A percentile compares a stretch with the other conserved stretches of the same genome.
These are phyloP conservation scores for Phytophthora boehmeriae DNA, from an alignment of 352 stramenopile genomes.

Conservation along the genomic window DNA sequence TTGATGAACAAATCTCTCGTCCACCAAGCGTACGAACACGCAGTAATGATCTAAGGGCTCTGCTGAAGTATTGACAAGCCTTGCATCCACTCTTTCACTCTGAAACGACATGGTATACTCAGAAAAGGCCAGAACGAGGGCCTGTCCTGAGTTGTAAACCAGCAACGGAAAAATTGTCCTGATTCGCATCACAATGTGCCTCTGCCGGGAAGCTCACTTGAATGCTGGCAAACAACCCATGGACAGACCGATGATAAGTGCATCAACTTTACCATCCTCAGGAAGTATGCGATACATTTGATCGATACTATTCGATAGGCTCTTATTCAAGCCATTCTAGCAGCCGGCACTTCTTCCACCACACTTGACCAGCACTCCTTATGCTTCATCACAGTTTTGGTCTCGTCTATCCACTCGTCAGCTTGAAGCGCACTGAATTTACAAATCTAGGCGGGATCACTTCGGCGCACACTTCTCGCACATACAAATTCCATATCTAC, in stretches of 20 bases:
- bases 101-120: too few species aligned
- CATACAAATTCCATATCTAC: neutral
- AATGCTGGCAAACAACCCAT: too few species aligned
- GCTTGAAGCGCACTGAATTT: neutral
- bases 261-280: neutral
- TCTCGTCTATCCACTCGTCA: neutral
- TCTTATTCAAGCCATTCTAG: neutral
- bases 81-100: too few species aligned
- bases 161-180: too few species aligned
- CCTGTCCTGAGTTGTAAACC: too few species aligned
- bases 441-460: neutral
- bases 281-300: conserved; percentile 1
- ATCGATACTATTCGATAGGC: neutral
- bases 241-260: neutral
- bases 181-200: too few species aligned
- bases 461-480: neutral
- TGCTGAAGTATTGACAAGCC: too few species aligned
- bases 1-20: too few species aligned
- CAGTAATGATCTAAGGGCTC: too few species aligned
- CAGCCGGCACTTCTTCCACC: neutral
- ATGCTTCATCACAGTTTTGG: neutral
- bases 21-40: too few species aligned
- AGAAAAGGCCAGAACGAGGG: too few species aligned
- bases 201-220: too few species aligned
- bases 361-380: neutral